Evolutionary conservation across 148 eudicot genomes (phyloP), one percentile per base, ranked within the genome.

Genomic region (Agrostemma githago): DNA sequence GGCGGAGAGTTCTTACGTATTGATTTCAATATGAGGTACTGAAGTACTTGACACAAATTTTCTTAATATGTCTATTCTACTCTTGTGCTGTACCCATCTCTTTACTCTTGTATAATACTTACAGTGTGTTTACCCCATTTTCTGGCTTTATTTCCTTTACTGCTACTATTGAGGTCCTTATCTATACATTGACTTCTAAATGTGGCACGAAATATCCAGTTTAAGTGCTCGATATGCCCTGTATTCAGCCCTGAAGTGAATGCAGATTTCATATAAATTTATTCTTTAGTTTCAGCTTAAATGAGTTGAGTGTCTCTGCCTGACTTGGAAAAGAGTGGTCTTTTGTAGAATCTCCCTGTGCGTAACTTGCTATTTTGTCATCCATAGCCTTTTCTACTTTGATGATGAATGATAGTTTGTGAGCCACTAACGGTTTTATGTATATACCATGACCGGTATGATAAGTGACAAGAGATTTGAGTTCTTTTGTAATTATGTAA

Each of bases 21-120:
- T 74, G 95, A 88, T 76, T 93, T 94, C 73, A 89, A 91, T 79
- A 78, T 94, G 67, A 94, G 97, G 98, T 91, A 75, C 51, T 69
- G 40, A 39, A 66, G 4, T 62, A 71, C 26, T 54, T 14, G 1
- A 2, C 38, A 15, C 65, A 8, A 17, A 44, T 44, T 57, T 72
- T 57, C 74, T 56, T 14, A 57, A n/a, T n/a, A n/a, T n/a, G 46
- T 43, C 46, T 37, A 14, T 21, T 69, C 59, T 69, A 21, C 58
- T 21, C 26, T 21, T 12, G n/a, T 20, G 38, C n/a, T 19, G 37
- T 43, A 9, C 6, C 46, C 11, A 43, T 67, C 34, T 17, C 56
- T 67, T 17, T 42, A n/a, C 14, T 54, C 53, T 40, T 65, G 19
- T 65, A 44, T n/a, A 12, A 17, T 10, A 67, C 37, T 17, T 17